A percentile compares a stretch with the other conserved stretches of the same genome.
phyloP scores from a whole-genome alignment of 2,329 filamentous ascomycete genomes.

The Alternaria alternata region DNA sequence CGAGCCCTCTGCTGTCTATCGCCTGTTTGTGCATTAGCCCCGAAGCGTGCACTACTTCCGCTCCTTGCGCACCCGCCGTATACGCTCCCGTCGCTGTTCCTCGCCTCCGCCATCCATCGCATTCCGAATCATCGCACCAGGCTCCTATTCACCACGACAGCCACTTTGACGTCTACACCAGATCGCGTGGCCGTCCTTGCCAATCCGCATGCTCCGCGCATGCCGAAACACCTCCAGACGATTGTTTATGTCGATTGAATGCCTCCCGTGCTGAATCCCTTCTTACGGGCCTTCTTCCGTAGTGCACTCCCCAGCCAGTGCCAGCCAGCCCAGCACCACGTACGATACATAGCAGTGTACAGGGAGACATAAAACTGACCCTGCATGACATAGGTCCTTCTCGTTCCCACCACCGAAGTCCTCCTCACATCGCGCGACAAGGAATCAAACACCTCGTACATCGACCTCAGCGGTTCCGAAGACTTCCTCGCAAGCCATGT shows the following conservation, averaged over 20 bases:
- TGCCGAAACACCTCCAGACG: slow-evolving; percentile 23
- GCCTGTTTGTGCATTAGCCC: slow-evolving; percentile 5
- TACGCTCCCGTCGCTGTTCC: slow-evolving; percentile 6
- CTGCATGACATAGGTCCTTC: slow-evolving; percentile 67
- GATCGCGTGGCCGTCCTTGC: slow-evolving; percentile 30
- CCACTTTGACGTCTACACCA: slow-evolving; percentile 19
- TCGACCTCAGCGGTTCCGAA: slow-evolving; percentile 85
- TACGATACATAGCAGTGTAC: slow-evolving; percentile 46
- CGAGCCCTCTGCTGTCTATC: slow-evolving; percentile 13
- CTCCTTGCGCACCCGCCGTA: neutral
- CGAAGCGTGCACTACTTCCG: neutral
- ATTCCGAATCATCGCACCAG: slow-evolving; percentile 27
- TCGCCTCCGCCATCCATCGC: slow-evolving; percentile 20
- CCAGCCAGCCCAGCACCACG: slow-evolving; percentile 86
- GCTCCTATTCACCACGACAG: slow-evolving; percentile 32
- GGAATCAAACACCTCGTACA: slow-evolving; percentile 78
- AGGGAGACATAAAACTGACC: slow-evolving; percentile 9
- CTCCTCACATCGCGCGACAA: slow-evolving; percentile 87
- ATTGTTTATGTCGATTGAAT: slow-evolving; percentile 68
- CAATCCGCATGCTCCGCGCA: slow-evolving; percentile 41
- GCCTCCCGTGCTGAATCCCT: slow-evolving; percentile 95
- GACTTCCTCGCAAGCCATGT: slow-evolving; percentile 98
- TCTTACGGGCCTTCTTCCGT: slow-evolving; percentile 97
- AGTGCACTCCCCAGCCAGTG: slow-evolving; percentile 93
- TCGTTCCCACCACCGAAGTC: slow-evolving; percentile 92